Base-by-base conservation (phyloP, 2,329 filamentous ascomycete species). In the Nemania sp. region DNA sequence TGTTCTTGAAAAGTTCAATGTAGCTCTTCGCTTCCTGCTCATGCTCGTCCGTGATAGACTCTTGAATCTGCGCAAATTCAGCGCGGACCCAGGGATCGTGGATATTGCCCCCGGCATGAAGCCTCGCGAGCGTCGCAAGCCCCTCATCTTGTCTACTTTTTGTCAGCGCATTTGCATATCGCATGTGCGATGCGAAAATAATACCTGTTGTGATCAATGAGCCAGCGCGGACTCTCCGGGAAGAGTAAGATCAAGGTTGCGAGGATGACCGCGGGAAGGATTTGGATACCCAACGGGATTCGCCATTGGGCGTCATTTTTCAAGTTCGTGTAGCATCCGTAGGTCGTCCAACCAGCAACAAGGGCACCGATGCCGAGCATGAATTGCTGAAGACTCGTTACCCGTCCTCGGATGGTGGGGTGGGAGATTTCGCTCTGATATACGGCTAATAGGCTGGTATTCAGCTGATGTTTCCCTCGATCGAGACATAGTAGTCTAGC, bases 361-460 rank as follows among this genome's bases (percentile, higher is more conserved):
- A 94, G 79, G 14, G 88, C 76, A 52, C 90, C 90, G 23, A 93
- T 81, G 1, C 89, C 89, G 46, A 93, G 70, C 88, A 92, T 92
- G 66, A 92, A 91, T 64, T 92, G 89, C 69, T 92, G 89, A 3
- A 93, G 75, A 24, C 84, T 81, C 0, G 88, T 91, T 26, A 94
- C 80, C 58, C 85, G 77, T 11, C 89, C 90, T 68, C 90, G 82
- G 64, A 93, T 93, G 53, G 80, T 81, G 1, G 90, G 90, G 67
- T 93, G 90, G 3, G 86, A 85, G 20, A 93, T 79, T 66, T 94
- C 90, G 19, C 87, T 88, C 67, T 92, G 89, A 68, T 91, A 93
- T 0, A 92, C 71, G 2, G 89, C 64, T 67, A 15, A 7, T 9
- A 19, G 9, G 12, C 20, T 6, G 24, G 3, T 23, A 9, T 34